phyloP scores from a whole-genome alignment of 139 green algal genomes.

The Micractinium sp. region DNA sequence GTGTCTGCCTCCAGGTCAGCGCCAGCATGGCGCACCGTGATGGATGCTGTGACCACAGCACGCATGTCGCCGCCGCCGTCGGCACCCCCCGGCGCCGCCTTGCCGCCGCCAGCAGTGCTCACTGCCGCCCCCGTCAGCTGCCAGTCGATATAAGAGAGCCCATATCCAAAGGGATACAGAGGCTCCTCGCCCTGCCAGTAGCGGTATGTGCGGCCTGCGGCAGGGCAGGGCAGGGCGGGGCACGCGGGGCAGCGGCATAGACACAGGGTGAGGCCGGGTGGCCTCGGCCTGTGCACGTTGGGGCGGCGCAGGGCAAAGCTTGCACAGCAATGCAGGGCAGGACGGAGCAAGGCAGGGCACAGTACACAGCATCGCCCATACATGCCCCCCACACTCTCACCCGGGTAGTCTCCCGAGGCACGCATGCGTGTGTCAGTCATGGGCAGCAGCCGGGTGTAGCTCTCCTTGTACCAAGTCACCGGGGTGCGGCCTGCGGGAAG shows the following conservation, averaged over 20 bases:
- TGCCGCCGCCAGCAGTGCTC: background rate
- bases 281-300: background rate
- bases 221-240: too few species aligned
- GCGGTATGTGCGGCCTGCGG: background rate
- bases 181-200: background rate
- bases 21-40: background rate
- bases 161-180: background rate
- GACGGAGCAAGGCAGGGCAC: too few species aligned
- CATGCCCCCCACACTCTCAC: background rate
- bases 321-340: too few species aligned
- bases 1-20: background rate
- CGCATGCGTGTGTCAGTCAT: slow-evolving; percentile 23
- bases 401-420: background rate
- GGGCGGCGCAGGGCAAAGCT: background rate
- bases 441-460: background rate
- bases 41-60: background rate
- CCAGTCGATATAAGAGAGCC: background rate
- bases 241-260: background rate
- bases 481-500: background rate
- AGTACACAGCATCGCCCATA: too few species aligned
- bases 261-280: background rate
- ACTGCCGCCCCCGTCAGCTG: background rate
- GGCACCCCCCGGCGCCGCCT: background rate
- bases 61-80: background rate
- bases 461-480: background rate